phyloP scores from a whole-genome alignment of 441 rosid species.

The Populus trichocarpa region DNA sequence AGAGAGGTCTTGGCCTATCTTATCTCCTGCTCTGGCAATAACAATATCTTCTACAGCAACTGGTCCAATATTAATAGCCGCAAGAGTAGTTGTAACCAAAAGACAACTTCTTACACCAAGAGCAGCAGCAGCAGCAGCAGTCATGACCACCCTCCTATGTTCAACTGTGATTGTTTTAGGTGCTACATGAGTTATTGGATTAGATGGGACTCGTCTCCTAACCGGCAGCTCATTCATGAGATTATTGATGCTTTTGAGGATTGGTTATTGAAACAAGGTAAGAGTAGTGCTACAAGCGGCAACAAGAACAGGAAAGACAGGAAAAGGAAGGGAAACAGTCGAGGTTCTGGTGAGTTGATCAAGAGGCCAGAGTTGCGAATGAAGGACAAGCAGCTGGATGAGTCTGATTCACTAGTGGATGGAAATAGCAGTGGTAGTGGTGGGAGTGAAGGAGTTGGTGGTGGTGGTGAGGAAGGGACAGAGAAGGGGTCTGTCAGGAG shows the following conservation, averaged over 20 bases:
- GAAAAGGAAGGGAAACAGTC: slow-evolving; percentile 31
- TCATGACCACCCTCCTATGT: slow-evolving; percentile 43
- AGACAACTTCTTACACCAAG: neutral
- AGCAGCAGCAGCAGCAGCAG: neutral
- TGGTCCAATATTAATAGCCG: neutral
- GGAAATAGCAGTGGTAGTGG: slow-evolving; percentile 7
- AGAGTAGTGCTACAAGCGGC: neutral
- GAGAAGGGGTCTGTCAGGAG: slow-evolving; percentile 46
- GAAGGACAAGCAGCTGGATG: slow-evolving; percentile 17
- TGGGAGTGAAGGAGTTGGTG: slow-evolving; percentile 1
- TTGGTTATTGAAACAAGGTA: slow-evolving; percentile 21
- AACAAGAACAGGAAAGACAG: slow-evolving; percentile 17
- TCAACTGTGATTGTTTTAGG: slow-evolving; percentile 64
- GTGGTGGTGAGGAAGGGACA: slow-evolving; percentile 24
- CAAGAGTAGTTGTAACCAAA: neutral
- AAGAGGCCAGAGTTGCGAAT: slow-evolving; percentile 23
- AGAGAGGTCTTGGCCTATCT: slow-evolving; percentile 66
- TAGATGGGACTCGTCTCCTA: slow-evolving; percentile 70
- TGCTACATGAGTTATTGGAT: slow-evolving; percentile 75
- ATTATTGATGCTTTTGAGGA: slow-evolving; percentile 69
- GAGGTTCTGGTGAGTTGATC: slow-evolving; percentile 9
- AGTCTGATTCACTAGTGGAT: slow-evolving; percentile 17
- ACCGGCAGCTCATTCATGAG: slow-evolving; percentile 61
- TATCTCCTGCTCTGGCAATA: slow-evolving; percentile 33
- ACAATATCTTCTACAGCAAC: slow-evolving; percentile 6